phyloP scores from a whole-genome alignment of 192 early-diverging fungal genomes.

The Cetraspora pellucida region DNA sequence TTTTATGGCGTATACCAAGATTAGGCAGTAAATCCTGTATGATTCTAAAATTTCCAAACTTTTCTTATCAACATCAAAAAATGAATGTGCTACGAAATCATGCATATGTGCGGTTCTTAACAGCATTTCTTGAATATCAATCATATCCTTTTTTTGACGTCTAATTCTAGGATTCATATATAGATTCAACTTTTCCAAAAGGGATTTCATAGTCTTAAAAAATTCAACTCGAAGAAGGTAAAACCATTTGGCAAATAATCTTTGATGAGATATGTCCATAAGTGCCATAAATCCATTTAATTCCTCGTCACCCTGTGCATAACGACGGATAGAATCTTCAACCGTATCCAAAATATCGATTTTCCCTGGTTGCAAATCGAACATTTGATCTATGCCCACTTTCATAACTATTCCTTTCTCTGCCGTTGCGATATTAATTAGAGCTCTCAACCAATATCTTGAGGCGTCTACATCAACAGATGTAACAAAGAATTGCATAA shows the following conservation, averaged over 20 bases:
- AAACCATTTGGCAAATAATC: conserved; percentile 20
- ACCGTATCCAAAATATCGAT: background rate
- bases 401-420: background rate
- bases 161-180: no score
- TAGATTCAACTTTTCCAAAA: background rate
- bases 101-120: background rate
- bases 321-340: background rate
- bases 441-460: conserved; percentile 18
- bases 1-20: background rate
- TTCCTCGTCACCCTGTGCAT: background rate
- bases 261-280: background rate
- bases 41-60: conserved; percentile 25
- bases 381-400: background rate
- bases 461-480: conserved; percentile 13
- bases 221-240: conserved; percentile 12
- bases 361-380: background rate
- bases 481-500: background rate
- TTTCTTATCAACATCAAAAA: conserved; percentile 23
- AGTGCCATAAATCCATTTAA: conserved; percentile 25
- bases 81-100: conserved; percentile 15
- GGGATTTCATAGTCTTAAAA: conserved; percentile 3
- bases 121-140: background rate
- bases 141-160: background rate
- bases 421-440: background rate
- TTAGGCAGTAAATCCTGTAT: conserved; percentile 20